Conservation (phyloP, 352 stramenopile genomes). For the Pythium brachiatum region DNA sequence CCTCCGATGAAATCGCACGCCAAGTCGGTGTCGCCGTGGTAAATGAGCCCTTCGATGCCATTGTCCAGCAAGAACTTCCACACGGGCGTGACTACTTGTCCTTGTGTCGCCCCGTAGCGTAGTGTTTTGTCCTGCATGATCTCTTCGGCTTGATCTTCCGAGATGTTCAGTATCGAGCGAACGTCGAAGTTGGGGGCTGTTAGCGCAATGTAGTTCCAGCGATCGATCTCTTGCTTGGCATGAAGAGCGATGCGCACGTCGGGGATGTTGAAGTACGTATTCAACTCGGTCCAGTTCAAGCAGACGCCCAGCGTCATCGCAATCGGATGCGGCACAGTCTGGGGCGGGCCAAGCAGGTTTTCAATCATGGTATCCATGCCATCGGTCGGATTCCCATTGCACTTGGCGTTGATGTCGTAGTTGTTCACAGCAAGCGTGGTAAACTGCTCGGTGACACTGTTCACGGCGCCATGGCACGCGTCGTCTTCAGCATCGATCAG, state of each 20-base stretch:
- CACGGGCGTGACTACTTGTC: slow-evolving; percentile 25
- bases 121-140: slow-evolving; percentile 25
- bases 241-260: slow-evolving; percentile 59
- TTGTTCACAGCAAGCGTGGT: slow-evolving; percentile 21
- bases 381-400: slow-evolving; percentile 7
- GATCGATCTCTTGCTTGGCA: slow-evolving; percentile 31
- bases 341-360: slow-evolving; percentile 19
- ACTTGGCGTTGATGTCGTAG: slow-evolving; percentile 30
- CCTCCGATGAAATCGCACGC: slow-evolving; percentile 30
- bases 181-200: slow-evolving; percentile 27
- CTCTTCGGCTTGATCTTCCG: slow-evolving; percentile 4
- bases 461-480: slow-evolving; percentile 15
- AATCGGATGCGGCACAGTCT: slow-evolving; percentile 24
- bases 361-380: slow-evolving; percentile 20
- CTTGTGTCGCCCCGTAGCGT: slow-evolving; percentile 17
- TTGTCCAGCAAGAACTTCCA: slow-evolving; percentile 22
- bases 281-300: slow-evolving; percentile 19
- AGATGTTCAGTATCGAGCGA: slow-evolving; percentile 6
- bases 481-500: neutral
- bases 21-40: slow-evolving; percentile 28
- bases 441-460: slow-evolving; percentile 4
- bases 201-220: slow-evolving; percentile 35
- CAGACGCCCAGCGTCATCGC: slow-evolving; percentile 31
- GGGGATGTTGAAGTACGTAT: slow-evolving; percentile 45
- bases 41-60: slow-evolving; percentile 25